Evolutionary conservation across 805 yeast genomes (phyloP), one percentile per base, ranked within the genome.

Genomic region (Cyberlindnera petersonii): DNA sequence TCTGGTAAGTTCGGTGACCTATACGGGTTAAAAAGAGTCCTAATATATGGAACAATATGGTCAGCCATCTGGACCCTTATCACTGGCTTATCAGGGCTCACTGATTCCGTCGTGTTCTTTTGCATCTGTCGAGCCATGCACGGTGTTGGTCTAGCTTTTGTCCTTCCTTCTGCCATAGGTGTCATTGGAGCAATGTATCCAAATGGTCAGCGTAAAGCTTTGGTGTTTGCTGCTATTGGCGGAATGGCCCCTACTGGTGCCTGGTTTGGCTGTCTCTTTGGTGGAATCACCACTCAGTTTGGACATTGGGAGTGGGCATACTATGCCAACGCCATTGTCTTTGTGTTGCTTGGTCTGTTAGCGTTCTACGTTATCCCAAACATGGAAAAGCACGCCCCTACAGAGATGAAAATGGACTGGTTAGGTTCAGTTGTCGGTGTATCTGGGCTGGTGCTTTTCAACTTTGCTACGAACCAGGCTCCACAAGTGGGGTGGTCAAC

Each of bases 381-480:
- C 13, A 22, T 44, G 9, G 44, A 44, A n/a, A 35, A 42, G 22
- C 53, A 52, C 26, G 44, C 48, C 11, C 39, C 42, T 13, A 43
- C 44, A 22, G 46, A 45, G n/a, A 44, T 34, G 4, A 38, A 31
- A 5, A 70, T 75, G 61, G 81, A 77, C 50, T 66, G 70, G 61
- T 40, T 58, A 6, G 87, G 87, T 13, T 64, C 82, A 0, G 14
- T 61, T 0, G 44, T 75, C 9, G 89, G 86, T 4, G 72, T 83
- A 5, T 39, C 61, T 6, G 86, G 86, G 0, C 59, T 85, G 32
- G 67, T 82, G 2, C 54, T 84, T 24, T 66, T 85, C 55, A 82
- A 79, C 48, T 77, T 83, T 55, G 76, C 76, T 3, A 77, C 86
- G 77, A 83, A 80, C 49, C 88, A 85, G 56, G 91, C 83, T 3